Base-by-base conservation (phyloP, 306 rosid genomes). In the Cucurbita argyrosperma region DNA sequence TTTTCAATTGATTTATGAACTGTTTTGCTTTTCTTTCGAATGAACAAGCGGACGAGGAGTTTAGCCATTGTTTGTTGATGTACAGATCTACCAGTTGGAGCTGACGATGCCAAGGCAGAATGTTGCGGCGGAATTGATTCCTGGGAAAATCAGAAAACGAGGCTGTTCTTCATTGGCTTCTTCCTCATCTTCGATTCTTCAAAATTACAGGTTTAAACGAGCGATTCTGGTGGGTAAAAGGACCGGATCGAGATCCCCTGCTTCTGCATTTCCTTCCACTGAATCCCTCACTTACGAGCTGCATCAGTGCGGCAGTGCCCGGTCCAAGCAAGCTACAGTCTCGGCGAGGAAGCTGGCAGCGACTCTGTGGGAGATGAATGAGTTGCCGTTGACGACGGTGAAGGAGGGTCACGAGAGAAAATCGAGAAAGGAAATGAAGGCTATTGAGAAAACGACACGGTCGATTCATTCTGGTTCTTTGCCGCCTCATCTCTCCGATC, bases 341-440 rank as follows among this genome's bases (percentile, higher is more conserved):
- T 95, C 99, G 46, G 99, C 99, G 50, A 89, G 99, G 83, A 95
- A 95, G 82, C 96, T 91, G 13, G 99, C 99, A 37, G 99, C 99
- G 21, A 91, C 97, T 57, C 83, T 95, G 54, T 95, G 99, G 99
- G 99, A 91, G 85, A 95, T 95, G 95, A 95, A 95, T 77, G 97
- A 95, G 84, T 87, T 95, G 42, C 99, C 97, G 64, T 91, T 96
- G 15, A 93, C 98, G 16, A 83, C 84, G 62, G 77, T 84, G 53
- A 88, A 76, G 80, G 89, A 85, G 74, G 80, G 78, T 72, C 21
- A 69, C 9, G 84, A 82, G 71, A 72, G 80, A 74, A 81, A 87
- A 76, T 52, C 84, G 79, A 87, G 85, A 80, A 89, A 84, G 87
- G 96, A 90, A 72, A 37, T 71, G 30, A 87, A 81, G 81, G 82